These are phyloP conservation scores for Colletotrichum brevisporum DNA, from an alignment of 2,329 filamentous ascomycete genomes.

Conservation along the genomic window DNA sequence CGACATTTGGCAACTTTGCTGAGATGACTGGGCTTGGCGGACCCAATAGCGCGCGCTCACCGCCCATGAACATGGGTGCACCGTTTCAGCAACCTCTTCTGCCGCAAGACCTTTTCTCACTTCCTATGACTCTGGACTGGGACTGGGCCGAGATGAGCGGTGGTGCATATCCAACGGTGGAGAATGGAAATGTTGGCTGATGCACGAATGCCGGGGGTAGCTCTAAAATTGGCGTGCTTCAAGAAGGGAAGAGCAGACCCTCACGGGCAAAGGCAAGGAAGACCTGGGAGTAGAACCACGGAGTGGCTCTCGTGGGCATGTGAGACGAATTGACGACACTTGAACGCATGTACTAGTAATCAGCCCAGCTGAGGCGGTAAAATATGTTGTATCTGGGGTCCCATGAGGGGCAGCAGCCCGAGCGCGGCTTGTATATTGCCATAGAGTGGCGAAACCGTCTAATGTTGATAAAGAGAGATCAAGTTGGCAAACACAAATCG, in stretches of 20 bases:
- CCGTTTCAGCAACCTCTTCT: slow-evolving; percentile 87
- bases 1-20: slow-evolving; percentile 60
- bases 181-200: slow-evolving; percentile 69
- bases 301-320: slow-evolving; percentile 23
- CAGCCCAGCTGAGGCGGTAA: slow-evolving; percentile 19
- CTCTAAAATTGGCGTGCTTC: not conserved
- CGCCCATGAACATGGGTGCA: slow-evolving; percentile 47
- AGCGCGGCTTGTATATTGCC: slow-evolving; percentile 8
- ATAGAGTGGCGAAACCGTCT: slow-evolving; percentile 13
- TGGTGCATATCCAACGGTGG: slow-evolving; percentile 74
- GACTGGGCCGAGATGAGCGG: slow-evolving; percentile 79
- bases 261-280: slow-evolving; percentile 26
- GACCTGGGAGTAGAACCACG: not conserved
- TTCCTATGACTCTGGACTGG: slow-evolving; percentile 98
- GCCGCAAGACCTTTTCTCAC: slow-evolving; percentile 93
- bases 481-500: not conserved
- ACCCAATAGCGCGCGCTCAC: slow-evolving; percentile 53
- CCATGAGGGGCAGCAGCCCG: not conserved
- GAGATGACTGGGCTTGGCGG: slow-evolving; percentile 61
- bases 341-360: slow-evolving; percentile 37
- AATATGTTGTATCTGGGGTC: slow-evolving; percentile 11
- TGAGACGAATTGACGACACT: slow-evolving; percentile 34
- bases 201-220: not conserved
- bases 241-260: not conserved
- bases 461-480: not conserved